Base-by-base conservation (phyloP, 495 filamentous ascomycete species). In the Elasticomyces elasticus region DNA sequence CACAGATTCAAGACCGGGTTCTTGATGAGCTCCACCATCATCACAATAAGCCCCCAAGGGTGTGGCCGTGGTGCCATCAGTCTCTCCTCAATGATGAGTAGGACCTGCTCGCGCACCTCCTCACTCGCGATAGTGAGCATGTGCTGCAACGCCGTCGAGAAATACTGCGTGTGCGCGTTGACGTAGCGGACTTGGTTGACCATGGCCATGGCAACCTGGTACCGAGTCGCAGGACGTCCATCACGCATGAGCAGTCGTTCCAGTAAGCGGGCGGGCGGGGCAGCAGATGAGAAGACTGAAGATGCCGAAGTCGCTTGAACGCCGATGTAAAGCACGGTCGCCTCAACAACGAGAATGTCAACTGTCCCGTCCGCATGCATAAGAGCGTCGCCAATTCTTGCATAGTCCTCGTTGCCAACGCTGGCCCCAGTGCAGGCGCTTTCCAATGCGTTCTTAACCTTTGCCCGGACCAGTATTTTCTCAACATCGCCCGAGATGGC, bases 41-140 rank as follows among this genome's bases (percentile, higher is more conserved):
- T 94, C 53, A 94, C 83, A 67, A 96, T 86, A 37, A 97, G 69
- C 15, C 92, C 92, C 92, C 92, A 99, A 13, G 92, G 90, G 66
- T 97, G 94, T 27, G 92, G 92, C 66, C 90, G 87, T 67, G 86
- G 87, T 17, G 89, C 87, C 47, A 91, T 80, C 45, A 95, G 70
- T 35, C 92, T 78, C 73, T 99, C 92, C 5, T 96, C 68, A 40
- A 97, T 70, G 40, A 96, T 81, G 23, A 89, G 80, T 40, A 87
- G 86, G 57, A 97, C 87, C 67, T 94, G 86, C 69, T 97, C 83
- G 26, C 89, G 84, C 47, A 95, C 82, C 51, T 92, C 87, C 1
- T 89, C 83, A 28, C 83, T 79, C 64, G 94, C 88, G 42, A 79
- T 82, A 71, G 61, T 90, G 67, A 97, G 96, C 51, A 99, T 72